phyloP scores from a whole-genome alignment of 2,329 filamentous ascomycete species.

The Tricladium varicosporioides region DNA sequence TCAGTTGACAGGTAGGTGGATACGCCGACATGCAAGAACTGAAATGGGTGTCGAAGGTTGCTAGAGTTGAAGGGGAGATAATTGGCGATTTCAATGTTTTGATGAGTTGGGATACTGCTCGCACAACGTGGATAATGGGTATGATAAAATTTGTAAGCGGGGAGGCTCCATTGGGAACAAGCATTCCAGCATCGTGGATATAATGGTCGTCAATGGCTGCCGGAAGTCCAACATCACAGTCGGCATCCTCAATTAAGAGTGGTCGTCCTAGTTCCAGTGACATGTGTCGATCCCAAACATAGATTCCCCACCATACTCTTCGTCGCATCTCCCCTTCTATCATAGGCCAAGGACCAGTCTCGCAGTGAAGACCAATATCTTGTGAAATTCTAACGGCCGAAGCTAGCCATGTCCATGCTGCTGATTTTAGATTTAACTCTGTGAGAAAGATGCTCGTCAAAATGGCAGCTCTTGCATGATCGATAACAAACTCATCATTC shows the following conservation, averaged over 20 bases:
- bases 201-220: conserved; percentile 78
- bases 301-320: conserved; percentile 91
- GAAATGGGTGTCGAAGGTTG: conserved; percentile 81
- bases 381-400: conserved; percentile 78
- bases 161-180: conserved; percentile 49
- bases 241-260: conserved; percentile 78
- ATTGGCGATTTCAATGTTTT: conserved; percentile 67
- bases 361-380: conserved; percentile 76
- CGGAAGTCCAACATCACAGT: conserved; percentile 82
- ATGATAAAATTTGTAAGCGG: conserved; percentile 70
- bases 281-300: conserved; percentile 80
- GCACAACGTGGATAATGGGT: conserved; percentile 77
- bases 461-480: conserved; percentile 70
- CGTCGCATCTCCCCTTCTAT: conserved; percentile 84
- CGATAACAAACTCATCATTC: conserved; percentile 73
- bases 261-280: conserved; percentile 80
- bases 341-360: conserved; percentile 69
- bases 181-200: conserved; percentile 57
- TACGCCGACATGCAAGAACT: conserved; percentile 71
- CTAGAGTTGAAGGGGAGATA: conserved; percentile 65
- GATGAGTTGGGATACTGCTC: conserved; percentile 71
- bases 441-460: conserved; percentile 76
- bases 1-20: conserved; percentile 69
- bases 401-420: conserved; percentile 84
- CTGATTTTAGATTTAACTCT: conserved; percentile 82